These are phyloP conservation scores for Vigna hirtella DNA, from an alignment of 306 rosid species.

Conservation along the genomic window DNA sequence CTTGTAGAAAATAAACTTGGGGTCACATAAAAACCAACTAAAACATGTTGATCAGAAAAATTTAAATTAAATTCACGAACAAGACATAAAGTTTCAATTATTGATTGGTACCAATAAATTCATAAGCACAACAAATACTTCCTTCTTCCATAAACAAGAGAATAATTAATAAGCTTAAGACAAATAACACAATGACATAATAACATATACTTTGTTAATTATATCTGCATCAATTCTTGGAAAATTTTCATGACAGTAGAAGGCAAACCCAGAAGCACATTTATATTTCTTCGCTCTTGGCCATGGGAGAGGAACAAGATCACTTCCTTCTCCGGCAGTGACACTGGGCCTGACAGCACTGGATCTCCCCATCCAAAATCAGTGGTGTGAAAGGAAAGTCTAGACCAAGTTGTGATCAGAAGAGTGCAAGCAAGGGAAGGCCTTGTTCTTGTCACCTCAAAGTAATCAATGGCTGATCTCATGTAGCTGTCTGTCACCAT, in stretches of 20 bases:
- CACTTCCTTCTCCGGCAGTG: conserved; percentile 93
- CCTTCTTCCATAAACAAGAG: conserved; percentile 20
- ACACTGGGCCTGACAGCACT: conserved; percentile 83
- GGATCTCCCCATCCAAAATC: conserved; percentile 99
- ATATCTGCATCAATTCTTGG: conserved; percentile 70
- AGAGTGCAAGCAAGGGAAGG: conserved; percentile 88
- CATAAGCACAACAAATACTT: conserved; percentile 44
- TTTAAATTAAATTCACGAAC: background rate
- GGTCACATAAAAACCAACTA: too few relatives aligned
- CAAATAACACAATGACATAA: conserved; percentile 34
- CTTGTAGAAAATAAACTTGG: too few relatives aligned
- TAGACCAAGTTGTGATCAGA: conserved; percentile 90
- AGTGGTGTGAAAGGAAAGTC: conserved; percentile 73
- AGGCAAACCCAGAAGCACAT: conserved; percentile 90
- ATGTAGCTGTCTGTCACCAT: conserved; percentile 72
- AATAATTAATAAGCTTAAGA: background rate
- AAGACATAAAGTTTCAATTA: conserved; percentile 21
- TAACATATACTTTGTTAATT: conserved; percentile 33
- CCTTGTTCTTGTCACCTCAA: conserved; percentile 85
- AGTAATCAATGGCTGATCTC: conserved; percentile 94
- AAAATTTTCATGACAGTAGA: conserved; percentile 85
- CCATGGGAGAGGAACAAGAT: conserved; percentile 86
- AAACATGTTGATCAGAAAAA: too few relatives aligned
- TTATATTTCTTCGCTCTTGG: conserved; percentile 71
- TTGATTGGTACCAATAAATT: conserved; percentile 44